These are phyloP conservation scores for Lipomyces mesembrius DNA, from an alignment of 805 yeast genomes.

Conservation along the genomic window DNA sequence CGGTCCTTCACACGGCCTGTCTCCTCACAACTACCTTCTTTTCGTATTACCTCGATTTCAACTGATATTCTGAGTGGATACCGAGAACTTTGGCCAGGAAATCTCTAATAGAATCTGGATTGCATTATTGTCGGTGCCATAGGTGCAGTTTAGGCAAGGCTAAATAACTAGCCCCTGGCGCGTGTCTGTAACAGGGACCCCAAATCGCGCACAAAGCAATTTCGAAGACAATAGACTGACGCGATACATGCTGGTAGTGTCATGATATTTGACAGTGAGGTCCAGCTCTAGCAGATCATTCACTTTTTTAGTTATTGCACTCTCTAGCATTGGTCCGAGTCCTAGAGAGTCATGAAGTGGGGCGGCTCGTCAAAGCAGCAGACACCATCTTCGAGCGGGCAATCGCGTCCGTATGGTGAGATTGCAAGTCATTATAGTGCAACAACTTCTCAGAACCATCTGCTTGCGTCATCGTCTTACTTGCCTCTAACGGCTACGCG, in stretches of 20 bases:
- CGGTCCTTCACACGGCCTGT: too few species aligned
- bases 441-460: neutral
- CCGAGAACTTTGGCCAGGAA: too few species aligned
- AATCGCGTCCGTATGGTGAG: neutral
- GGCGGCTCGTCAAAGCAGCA: constrained; percentile 17
- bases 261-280: neutral
- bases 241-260: neutral
- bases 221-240: constrained; percentile 1
- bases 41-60: too few species aligned
- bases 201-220: neutral
- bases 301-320: neutral
- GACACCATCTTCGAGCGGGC: neutral
- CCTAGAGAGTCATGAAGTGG: constrained; percentile 21
- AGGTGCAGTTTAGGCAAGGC: too few species aligned
- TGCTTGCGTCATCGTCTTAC: neutral
- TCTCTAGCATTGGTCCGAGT: neutral
- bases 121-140: too few species aligned
- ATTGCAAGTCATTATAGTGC: neutral
- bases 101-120: too few species aligned
- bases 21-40: too few species aligned
- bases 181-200: neutral
- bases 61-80: too few species aligned
- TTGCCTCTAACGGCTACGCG: neutral
- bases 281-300: neutral
- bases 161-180: too few species aligned